Percentiles rank a stretch among this genome's conserved stretches.
Conservation (phyloP, 2,329 filamentous ascomycete genomes). For the Colletotrichum musicola region DNA sequence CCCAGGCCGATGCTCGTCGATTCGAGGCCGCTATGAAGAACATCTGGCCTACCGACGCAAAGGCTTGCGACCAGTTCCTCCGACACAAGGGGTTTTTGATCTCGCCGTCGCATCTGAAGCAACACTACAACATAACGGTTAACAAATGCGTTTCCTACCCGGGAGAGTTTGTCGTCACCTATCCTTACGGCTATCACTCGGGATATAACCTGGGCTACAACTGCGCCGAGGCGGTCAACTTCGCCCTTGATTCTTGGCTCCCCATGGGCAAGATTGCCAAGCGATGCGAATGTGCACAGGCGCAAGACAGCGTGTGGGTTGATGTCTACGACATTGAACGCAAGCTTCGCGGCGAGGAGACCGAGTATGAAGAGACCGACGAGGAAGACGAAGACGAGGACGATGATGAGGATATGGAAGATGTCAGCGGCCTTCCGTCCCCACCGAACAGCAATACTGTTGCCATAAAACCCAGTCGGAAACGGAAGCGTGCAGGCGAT, state of each 20-base stretch:
- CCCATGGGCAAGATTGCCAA: constrained; percentile 96
- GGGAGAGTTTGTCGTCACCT: constrained; percentile 98
- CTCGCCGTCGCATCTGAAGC: constrained; percentile 87
- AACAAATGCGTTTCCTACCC: constrained; percentile 97
- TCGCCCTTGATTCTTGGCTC: constrained; percentile 94
- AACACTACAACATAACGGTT: constrained; percentile 93
- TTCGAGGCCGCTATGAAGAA: constrained; percentile 97
- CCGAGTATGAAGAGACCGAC: constrained; percentile 83
- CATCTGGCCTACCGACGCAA: constrained; percentile 94
- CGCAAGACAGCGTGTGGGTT: constrained; percentile 98
- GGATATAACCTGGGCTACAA: constrained; percentile 99
- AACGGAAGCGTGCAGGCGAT: constrained; percentile 72
- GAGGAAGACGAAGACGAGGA: constrained; percentile 77
- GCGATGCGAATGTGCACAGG: constrained; percentile 94
- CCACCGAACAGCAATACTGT: constrained; percentile 66
- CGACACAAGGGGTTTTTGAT: constrained; percentile 98
- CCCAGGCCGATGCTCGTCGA: constrained; percentile 90
- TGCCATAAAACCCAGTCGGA: constrained; percentile 59
- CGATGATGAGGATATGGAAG: constrained; percentile 72
- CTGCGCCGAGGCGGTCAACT: constrained; percentile 98
- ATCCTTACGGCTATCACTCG: constrained; percentile 98
- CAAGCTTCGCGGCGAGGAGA: constrained; percentile 89
- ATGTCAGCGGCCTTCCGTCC: constrained; percentile 78
- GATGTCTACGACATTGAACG: constrained; percentile 96
- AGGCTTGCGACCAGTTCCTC: constrained; percentile 95